Evolutionary conservation across 768 basidiomycete species (phyloP), one percentile per base, ranked within the genome.

Genomic region (Psilocybe azurescens): DNA sequence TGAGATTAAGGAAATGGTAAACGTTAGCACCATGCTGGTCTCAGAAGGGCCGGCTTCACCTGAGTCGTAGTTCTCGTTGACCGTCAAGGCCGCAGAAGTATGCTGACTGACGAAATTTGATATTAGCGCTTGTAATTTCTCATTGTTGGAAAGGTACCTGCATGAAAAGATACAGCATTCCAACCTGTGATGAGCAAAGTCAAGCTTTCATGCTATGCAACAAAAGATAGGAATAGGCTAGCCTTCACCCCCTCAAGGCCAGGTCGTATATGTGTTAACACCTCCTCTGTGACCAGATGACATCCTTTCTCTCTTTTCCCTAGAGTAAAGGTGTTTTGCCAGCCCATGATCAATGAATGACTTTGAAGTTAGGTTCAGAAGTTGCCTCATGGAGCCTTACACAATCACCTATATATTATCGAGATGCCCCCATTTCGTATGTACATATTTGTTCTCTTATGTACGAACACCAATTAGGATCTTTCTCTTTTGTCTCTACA

Each of bases 121-220:
- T 5, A 11, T 53, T 32, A 38, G 18, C 28, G 48, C 24, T 33
- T 13, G 44, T 7, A 28, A 47, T 46, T 20, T 28, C 20, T 32
- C 28, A 24, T 28, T n/a, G 38, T 16, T 29, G 18, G 58, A 53
- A 38, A 46, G 14, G 59, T 64, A 77, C 87, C 65, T 72, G 89
- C 91, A 97, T 93, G 77, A 94, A 94, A 36, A 97, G 84, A 74
- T 90, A 93, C 54, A 96, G 75, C 83, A 97, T 93, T 36, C 95
- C 95, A 66, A 89, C 83, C 89, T 95, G 64, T 24, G 11, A 24
- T 24, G 28, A 38, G 13, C 33, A 58, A 30, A 38, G 28, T 20
- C 50, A 50, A 48, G 39, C 48, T 33, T 11, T 9, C 39, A 50
- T 5, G 13, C 46, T 49, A n/a, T 29, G 38, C 49, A 33, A 24